Evolutionary conservation across 2,329 filamentous ascomycete species (phyloP), one percentile per base, ranked within the genome.

Genomic region (Fonsecaea pedrosoi): DNA sequence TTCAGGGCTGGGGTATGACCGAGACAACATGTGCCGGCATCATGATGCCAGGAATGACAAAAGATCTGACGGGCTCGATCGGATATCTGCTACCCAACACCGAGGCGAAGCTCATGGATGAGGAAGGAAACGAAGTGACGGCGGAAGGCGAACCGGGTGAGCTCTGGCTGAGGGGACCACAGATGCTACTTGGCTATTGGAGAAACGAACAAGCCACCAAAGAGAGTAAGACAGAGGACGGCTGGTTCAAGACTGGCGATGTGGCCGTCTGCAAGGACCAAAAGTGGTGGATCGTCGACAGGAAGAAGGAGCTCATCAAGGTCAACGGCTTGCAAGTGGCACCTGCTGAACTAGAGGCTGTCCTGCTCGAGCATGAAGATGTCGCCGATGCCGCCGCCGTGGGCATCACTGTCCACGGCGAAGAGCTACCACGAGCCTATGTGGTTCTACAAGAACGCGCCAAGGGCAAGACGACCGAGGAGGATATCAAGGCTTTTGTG

Each of bases 231-330:
- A 69, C 68, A 6, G 83, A 88, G 1, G 89, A 93, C 71, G 84
- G 83, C 10, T 94, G 92, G 87, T 88, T 96, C 83, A 87, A 86
- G 53, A 97, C 94, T 0, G 94, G 94, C 4, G 94, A 97, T 73
- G 92, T 96, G 75, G 92, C 90, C 0, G 81, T 94, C 3, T 81
- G 95, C 7, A 84, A 85, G 3, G 81, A 89, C 70, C 91, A 96
- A 77, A 92, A 97, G 74, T 77, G 97, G 55, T 90, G 92, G 79
- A 91, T 94, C 74, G 94, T 92, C 0, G 92, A 96, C 75, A 87
- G 92, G 4, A 80, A 90, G n/a, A 91, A 90, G 79, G 79, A 77
- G 53, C 73, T 78, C 48, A 79, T 79, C 73, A 84, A 89, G 76
- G 87, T 82, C 74, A 88, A 91, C 82, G 60, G 60, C 8, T 38